Evolutionary conservation across 2,329 filamentous ascomycete genomes (phyloP).

Genomic region (Colletotrichum spinosum): DNA sequence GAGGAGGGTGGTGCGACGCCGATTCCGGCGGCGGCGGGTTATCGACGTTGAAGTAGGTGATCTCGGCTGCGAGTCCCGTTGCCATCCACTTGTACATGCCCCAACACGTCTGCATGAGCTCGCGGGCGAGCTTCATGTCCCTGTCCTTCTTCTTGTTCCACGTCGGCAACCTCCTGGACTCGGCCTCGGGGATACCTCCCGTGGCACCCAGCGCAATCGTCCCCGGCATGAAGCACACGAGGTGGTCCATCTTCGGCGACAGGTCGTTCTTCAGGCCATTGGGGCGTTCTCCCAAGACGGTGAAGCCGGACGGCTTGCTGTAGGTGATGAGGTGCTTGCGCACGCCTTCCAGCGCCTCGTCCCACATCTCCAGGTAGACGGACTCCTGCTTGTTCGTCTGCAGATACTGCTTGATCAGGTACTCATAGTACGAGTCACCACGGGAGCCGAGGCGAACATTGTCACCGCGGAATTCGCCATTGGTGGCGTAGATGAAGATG

Average conservation of each 20-base stretch:
- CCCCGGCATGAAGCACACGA: conserved; percentile 97
- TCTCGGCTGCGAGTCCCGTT: conserved; percentile 94
- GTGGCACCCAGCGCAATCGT: conserved; percentile 93
- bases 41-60: conserved; percentile 87
- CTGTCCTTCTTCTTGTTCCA: conserved; percentile 87
- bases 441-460: conserved; percentile 94
- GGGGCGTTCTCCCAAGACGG: conserved; percentile 90
- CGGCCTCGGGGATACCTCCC: conserved; percentile 77
- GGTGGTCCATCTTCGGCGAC: conserved; percentile 95
- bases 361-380: conserved; percentile 93
- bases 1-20: conserved; percentile 61
- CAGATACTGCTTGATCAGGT: conserved; percentile 97
- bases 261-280: conserved; percentile 74
- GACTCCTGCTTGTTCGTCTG: conserved; percentile 90
- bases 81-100: conserved; percentile 93
- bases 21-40: conserved; percentile 74
- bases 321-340: conserved; percentile 95
- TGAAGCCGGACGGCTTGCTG: conserved; percentile 81
- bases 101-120: conserved; percentile 98
- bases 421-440: conserved; percentile 98
- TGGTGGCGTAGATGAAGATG: conserved; percentile 87
- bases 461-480: conserved; percentile 81
- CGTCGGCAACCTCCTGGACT: conserved; percentile 76
- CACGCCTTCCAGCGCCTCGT: conserved; percentile 84
- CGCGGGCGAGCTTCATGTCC: conserved; percentile 87